These are phyloP conservation scores for Phlegmacium glaucopus DNA, from an alignment of 768 basidiomycete species.

Conservation along the genomic window DNA sequence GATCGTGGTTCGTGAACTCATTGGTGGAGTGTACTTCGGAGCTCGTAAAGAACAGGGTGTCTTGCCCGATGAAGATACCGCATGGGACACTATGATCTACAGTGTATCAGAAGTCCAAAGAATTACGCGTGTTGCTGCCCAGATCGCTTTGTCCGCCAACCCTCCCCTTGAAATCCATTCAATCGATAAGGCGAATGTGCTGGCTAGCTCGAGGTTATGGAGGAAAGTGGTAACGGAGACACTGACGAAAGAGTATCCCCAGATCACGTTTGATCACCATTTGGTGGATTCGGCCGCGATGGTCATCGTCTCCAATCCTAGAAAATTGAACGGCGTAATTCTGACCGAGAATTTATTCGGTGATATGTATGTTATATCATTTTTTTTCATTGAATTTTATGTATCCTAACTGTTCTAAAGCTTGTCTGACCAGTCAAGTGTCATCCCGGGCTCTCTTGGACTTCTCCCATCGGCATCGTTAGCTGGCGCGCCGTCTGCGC, in stretches of 20 bases:
- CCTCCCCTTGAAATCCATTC: slow-evolving; percentile 91
- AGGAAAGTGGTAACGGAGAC: slow-evolving; percentile 88
- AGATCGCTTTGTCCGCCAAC: slow-evolving; percentile 77
- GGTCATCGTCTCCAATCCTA: slow-evolving; percentile 87
- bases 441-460: slow-evolving; percentile 97
- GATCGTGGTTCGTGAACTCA: slow-evolving; percentile 94
- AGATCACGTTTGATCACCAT: slow-evolving; percentile 83
- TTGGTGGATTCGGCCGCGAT: slow-evolving; percentile 96
- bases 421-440: slow-evolving; percentile 93
- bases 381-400: slow-evolving; percentile 1
- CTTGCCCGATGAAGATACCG: slow-evolving; percentile 59
- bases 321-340: slow-evolving; percentile 92
- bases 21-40: slow-evolving; percentile 96
- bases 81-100: slow-evolving; percentile 94
- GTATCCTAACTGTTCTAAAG: slow-evolving; percentile 36
- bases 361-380: slow-evolving; percentile 67
- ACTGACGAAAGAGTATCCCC: slow-evolving; percentile 81
- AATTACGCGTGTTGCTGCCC: slow-evolving; percentile 93
- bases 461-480: slow-evolving; percentile 95
- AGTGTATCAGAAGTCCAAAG: slow-evolving; percentile 88
- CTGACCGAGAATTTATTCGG: slow-evolving; percentile 96
- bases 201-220: slow-evolving; percentile 94
- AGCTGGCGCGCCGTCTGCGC: slow-evolving; percentile 75
- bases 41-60: slow-evolving; percentile 82
- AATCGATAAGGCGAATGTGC: slow-evolving; percentile 98